Evolutionary conservation across 2,329 filamentous ascomycete species (phyloP), one percentile per base, ranked within the genome.

Genomic region (Colletotrichum lindemuthianum): DNA sequence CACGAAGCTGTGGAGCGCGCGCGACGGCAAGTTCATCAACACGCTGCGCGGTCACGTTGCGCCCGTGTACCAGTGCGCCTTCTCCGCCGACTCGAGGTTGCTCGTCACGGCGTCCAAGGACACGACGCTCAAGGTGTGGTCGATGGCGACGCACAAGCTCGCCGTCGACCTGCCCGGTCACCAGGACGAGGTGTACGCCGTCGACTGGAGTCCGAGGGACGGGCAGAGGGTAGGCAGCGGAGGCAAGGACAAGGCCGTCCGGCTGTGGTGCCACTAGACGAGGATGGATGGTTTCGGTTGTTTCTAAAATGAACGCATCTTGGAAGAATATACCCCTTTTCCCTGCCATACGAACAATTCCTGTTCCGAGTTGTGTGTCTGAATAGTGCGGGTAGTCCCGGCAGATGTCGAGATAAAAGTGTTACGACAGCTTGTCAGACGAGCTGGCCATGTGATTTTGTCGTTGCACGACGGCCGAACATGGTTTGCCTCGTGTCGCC

Each of bases 51-150:
- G 93, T 8, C 96, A 98, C 77, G 94, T 87, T 47, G 93, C 91
- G 1, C 90, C 94, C 2, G 94, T 98, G 13, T 98, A 97, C 55
- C 93, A 96, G 79, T 93, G 92, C 72, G 90, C 91, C 45, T 99
- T 97, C 81, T 96, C 92, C 10, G 92, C 96, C 2, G 96, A 99
- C 76, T 96, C 92, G 15, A 84, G 95, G n/a, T 80, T 97, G 36
- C 80, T 98, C 5, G 94, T 97, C 12, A 96, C 92, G 37, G 91
- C 87, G 2, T 94, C 90, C 67, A 97, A 97, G 76, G 96, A 98
- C 74, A 96, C 92, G 2, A 98, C 96, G 0, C 80, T 98, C 52
- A 98, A 97, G 75, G 92, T 96, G 6, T 99, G 95, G 94, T 93
- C 96, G 72, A 91, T 97, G 74, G 85, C 90, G 67, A 92, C 91